Evolutionary conservation across 202 grass and related monocot species (phyloP).

Genomic region (Zoysia matrella): DNA sequence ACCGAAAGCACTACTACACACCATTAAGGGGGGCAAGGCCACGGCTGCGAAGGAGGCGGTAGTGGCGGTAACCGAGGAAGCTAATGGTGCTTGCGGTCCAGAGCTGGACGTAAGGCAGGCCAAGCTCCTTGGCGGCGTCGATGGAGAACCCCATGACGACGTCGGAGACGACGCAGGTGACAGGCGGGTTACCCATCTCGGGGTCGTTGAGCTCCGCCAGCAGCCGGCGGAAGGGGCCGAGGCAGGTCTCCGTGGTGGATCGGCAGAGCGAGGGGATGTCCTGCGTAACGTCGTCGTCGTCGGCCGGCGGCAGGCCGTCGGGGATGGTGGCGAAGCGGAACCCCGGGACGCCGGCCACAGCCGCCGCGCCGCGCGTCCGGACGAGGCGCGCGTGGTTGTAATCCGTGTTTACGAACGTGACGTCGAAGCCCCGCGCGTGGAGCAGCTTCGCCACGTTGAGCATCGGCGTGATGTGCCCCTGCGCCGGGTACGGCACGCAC

Average conservation of each 20-base stretch:
- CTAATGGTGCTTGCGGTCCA: slow-evolving; percentile 74
- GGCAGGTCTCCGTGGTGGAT: slow-evolving; percentile 60
- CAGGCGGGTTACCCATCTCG: slow-evolving; percentile 32
- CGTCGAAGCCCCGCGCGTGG: slow-evolving; percentile 69
- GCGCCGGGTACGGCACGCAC: slow-evolving; percentile 74
- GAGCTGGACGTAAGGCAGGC: slow-evolving; percentile 63
- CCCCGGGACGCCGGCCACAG: slow-evolving; percentile 46
- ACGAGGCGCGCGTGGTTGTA: slow-evolving; percentile 70
- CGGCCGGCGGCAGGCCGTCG: slow-evolving; percentile 56
- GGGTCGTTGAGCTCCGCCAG: slow-evolving; percentile 48
- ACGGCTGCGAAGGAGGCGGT: slow-evolving; percentile 47
- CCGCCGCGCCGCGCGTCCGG: slow-evolving; percentile 29
- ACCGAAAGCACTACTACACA: background rate
- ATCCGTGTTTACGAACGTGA: slow-evolving; percentile 81
- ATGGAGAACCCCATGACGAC: slow-evolving; percentile 76
- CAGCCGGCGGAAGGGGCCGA: slow-evolving; percentile 53
- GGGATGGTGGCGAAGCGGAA: slow-evolving; percentile 79
- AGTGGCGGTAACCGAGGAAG: slow-evolving; percentile 53
- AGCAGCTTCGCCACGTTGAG: slow-evolving; percentile 74
- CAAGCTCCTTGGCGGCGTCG: slow-evolving; percentile 58
- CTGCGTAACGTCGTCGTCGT: slow-evolving; percentile 54
- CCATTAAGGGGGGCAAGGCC: slow-evolving; percentile 69
- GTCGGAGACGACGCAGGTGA: slow-evolving; percentile 77
- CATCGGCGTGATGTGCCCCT: slow-evolving; percentile 80
- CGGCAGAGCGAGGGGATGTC: slow-evolving; percentile 49